Evolutionary conservation across 1,284 basidiomycete species (phyloP).

Genomic region (Tilletia setariae): DNA sequence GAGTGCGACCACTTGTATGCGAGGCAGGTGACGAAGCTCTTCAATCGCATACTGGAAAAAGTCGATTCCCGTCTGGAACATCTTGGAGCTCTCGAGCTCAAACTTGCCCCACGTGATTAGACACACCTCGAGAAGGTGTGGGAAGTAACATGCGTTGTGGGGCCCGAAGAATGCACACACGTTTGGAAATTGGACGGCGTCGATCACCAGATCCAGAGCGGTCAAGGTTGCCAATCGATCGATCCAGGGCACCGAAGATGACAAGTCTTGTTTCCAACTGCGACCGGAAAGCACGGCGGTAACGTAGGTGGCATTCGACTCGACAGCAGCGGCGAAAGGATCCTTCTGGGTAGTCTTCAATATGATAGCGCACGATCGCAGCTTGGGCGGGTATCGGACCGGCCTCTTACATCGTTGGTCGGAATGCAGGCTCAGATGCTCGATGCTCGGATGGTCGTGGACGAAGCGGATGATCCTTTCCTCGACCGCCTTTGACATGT

Average conservation of each 20-base stretch:
- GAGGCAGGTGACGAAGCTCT: neutral
- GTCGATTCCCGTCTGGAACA: neutral
- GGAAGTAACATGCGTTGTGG: neutral
- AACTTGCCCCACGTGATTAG: neutral
- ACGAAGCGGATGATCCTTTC: slow-evolving; percentile 1
- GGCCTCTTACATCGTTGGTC: neutral
- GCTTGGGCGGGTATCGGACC: slow-evolving; percentile 1
- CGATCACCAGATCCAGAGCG: neutral
- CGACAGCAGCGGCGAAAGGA: neutral
- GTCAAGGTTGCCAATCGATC: neutral
- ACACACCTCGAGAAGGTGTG: slow-evolving; percentile 6
- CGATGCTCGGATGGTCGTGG: slow-evolving; percentile 5
- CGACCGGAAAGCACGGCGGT: neutral
- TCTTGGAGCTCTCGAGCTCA: neutral
- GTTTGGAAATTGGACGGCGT: neutral
- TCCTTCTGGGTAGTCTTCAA: neutral
- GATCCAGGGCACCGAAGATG: neutral
- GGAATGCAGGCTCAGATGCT: neutral
- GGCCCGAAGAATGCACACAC: neutral
- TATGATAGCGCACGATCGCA: neutral
- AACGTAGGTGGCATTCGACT: neutral
- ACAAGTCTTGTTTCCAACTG: neutral
- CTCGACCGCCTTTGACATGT: neutral
- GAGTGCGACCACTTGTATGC: neutral
- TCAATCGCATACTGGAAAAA: slow-evolving; percentile 8